Percentiles rank a stretch among this genome's conserved stretches.
Evolutionary conservation across 169 alveolate genomes (phyloP).

Genomic region (Eimeria brunetti): DNA sequence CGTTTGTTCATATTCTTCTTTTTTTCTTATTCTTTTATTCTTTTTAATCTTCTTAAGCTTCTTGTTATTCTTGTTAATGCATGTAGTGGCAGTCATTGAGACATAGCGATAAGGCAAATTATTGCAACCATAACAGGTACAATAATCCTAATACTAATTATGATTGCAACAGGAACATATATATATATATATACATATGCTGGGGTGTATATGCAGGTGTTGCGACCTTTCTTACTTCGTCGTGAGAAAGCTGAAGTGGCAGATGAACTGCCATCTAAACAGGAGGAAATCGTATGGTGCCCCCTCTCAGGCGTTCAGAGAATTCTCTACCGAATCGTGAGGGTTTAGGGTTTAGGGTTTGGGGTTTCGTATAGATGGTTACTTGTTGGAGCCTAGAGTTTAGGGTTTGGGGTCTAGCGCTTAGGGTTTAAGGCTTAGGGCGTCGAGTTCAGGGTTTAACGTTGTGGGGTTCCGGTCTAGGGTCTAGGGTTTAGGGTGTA

Average conservation of each 20-base stretch:
- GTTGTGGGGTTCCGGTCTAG: neutral
- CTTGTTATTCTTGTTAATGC: no score
- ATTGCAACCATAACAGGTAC: no score
- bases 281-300: constrained; percentile 93
- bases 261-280: constrained; percentile 94
- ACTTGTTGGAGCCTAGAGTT: neutral
- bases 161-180: no score
- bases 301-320: constrained; percentile 93
- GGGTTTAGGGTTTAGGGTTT: neutral
- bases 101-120: no score
- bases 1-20: neutral
- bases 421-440: neutral
- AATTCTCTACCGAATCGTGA: constrained; percentile 90
- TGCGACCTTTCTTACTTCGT: constrained; percentile 95
- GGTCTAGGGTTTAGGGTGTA: neutral
- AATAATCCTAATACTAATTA: no score
- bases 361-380: no score
- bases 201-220: constrained; percentile 84
- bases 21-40: no score
- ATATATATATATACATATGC: neutral
- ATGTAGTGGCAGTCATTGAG: no score
- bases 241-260: constrained; percentile 97
- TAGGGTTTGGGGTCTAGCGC: neutral
- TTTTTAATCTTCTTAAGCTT: neutral
- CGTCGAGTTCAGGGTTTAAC: neutral